Evolutionary conservation across 148 eudicot species (phyloP).

Genomic region (Chenopodium quinoa): DNA sequence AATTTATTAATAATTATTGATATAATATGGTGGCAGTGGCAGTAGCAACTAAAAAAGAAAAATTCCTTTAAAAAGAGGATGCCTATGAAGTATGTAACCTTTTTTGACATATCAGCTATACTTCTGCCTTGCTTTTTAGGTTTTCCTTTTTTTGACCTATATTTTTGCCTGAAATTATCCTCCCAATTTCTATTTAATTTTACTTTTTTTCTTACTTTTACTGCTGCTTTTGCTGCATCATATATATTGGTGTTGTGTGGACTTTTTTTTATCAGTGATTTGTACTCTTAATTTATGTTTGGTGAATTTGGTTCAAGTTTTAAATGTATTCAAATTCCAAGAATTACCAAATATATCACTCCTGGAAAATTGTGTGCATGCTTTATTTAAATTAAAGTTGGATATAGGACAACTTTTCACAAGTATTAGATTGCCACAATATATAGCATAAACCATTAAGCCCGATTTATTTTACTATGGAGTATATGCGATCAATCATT

Average conservation of each 20-base stretch:
- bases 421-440: too few relatives aligned
- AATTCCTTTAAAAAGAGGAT: conserved; percentile 10
- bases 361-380: neutral
- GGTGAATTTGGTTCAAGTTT: conserved; percentile 3
- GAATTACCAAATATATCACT: neutral
- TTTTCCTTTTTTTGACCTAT: conserved; percentile 12
- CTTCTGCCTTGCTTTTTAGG: conserved; percentile 23
- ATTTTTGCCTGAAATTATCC: neutral
- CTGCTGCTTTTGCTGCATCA: conserved; percentile 9
- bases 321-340: neutral
- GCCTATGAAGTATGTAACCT: conserved; percentile 19
- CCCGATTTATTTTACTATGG: too few relatives aligned
- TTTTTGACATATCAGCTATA: conserved; percentile 23
- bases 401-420: too few relatives aligned
- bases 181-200: neutral
- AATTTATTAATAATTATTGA: neutral
- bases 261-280: neutral
- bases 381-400: neutral
- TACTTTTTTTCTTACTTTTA: neutral
- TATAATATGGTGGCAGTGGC: neutral
- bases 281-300: neutral
- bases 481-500: too few relatives aligned
- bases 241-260: conserved; percentile 4
- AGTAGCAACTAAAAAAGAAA: neutral
- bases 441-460: too few relatives aligned